Base-by-base conservation (phyloP, 148 eudicot species). In the Pouteria glomerata region DNA sequence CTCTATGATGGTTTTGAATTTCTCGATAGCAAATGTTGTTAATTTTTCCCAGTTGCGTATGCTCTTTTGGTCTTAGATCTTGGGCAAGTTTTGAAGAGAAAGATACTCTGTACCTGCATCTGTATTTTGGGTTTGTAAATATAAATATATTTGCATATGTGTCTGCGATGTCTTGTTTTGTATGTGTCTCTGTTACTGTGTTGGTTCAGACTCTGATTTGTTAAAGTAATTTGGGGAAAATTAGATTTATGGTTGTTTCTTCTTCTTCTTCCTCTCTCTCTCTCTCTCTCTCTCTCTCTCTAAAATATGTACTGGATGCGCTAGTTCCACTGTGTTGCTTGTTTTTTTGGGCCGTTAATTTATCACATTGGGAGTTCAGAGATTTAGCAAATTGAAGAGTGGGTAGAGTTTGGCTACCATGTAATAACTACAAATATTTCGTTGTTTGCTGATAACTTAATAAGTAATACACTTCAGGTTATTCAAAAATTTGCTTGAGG, bases 21-120 rank as follows among this genome's bases (percentile, higher is more conserved):
- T 52, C n/a, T n/a, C n/a, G n/a, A n/a, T n/a, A n/a, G n/a, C n/a
- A n/a, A n/a, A n/a, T 21, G 18, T 34, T 55, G 18, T 69, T 55
- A 30, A 55, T 13, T 26, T 7, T 69, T 69, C 47, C 16, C 30
- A 11, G n/a, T 31, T 50, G 23, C 71, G 11, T 31, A 33, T 34
- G 8, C 31, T 29, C 27, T 52, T 23, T 50, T 33, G 18, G 58
- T 69, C 34, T 69, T 69, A 24, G 62, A 69, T 69, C 72, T 26
- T 39, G 73, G 16, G 12, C 34, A 44, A 14, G 53, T 23, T 69
- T 69, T n/a, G 6, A 34, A 33, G 18, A 39, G 48, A 39, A 27
- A 12, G 19, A 39, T 63, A 18, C 51, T 44, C 44, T 63, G 4
- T 19, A 23, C 41, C 1, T 41, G 8, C 29, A 7, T 63, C 18